These are phyloP conservation scores for Pichia membranifaciens DNA, from an alignment of 805 yeast species.

Conservation along the genomic window DNA sequence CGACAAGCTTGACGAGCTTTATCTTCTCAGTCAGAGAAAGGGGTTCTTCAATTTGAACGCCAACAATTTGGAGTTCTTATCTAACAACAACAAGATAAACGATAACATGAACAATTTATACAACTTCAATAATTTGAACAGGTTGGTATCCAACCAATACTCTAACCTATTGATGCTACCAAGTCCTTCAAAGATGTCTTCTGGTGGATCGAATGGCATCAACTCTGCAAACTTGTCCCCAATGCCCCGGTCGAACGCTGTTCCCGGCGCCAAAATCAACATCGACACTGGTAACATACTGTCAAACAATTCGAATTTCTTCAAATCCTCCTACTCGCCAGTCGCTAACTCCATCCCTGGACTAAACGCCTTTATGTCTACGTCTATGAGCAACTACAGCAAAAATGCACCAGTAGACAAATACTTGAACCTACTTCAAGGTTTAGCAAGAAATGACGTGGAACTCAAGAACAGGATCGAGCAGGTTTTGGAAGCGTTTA, in stretches of 20 bases:
- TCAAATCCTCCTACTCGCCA: slow-evolving; percentile 15
- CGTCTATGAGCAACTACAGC: neutral
- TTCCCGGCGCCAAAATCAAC: neutral
- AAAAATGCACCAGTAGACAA: slow-evolving; percentile 25
- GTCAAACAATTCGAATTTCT: slow-evolving; percentile 7
- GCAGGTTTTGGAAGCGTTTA: slow-evolving; percentile 25
- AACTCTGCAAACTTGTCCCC: slow-evolving; percentile 9
- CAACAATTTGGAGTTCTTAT: slow-evolving; percentile 27
- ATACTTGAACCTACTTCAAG: slow-evolving; percentile 22
- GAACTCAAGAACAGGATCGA: slow-evolving; percentile 27
- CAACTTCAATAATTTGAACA: slow-evolving; percentile 26
- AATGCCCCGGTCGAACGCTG: slow-evolving; percentile 3
- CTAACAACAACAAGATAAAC: slow-evolving; percentile 23
- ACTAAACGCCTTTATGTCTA: slow-evolving; percentile 12
- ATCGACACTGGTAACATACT: neutral
- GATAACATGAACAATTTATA: slow-evolving; percentile 22
- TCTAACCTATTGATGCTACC: slow-evolving; percentile 21
- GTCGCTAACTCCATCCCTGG: slow-evolving; percentile 16
- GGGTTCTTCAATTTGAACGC: slow-evolving; percentile 28
- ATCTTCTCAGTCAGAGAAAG: slow-evolving; percentile 28
- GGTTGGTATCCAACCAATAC: slow-evolving; percentile 23
- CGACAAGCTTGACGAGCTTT: slow-evolving; percentile 28
- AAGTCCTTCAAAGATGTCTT: slow-evolving; percentile 6
- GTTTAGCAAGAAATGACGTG: slow-evolving; percentile 29
- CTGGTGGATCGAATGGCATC: neutral